Conservation (phyloP, 1,284 basidiomycete genomes). For the Ceratobasidium sp. region DNA sequence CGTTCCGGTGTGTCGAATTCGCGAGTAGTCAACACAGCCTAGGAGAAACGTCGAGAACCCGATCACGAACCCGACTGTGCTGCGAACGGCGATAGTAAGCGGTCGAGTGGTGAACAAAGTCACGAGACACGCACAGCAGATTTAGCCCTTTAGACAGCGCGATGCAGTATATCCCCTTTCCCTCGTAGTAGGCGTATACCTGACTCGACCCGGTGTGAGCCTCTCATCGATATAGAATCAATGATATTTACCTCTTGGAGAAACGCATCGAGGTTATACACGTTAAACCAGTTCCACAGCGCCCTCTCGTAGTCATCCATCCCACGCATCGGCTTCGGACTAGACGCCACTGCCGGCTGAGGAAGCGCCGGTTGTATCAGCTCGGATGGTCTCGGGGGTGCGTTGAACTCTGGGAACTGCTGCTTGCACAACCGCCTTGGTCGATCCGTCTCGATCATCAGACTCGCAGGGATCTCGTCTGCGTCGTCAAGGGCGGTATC, state of each 20-base stretch:
- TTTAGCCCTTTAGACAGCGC: constrained; percentile 88
- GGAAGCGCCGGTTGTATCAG: constrained; percentile 55
- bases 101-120: constrained; percentile 26
- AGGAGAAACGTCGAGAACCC: constrained; percentile 95
- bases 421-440: constrained; percentile 31
- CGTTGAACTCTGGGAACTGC: constrained; percentile 48
- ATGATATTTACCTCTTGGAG: constrained; percentile 79
- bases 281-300: constrained; percentile 99
- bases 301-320: constrained; percentile 89
- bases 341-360: constrained; percentile 49
- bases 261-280: constrained; percentile 95
- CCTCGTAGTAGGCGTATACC: constrained; percentile 92
- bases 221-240: neutral
- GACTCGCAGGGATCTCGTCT: constrained; percentile 83
- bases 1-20: constrained; percentile 73
- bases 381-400: constrained; percentile 75
- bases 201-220: constrained; percentile 47
- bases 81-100: constrained; percentile 57
- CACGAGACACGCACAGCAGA: constrained; percentile 77
- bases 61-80: constrained; percentile 97
- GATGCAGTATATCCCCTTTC: constrained; percentile 96
- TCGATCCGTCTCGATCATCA: constrained; percentile 77
- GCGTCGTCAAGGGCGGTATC: constrained; percentile 64
- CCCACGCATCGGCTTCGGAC: constrained; percentile 67
- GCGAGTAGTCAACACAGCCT: constrained; percentile 93